phyloP scores from a whole-genome alignment of 179 eudicot species.

The Silene vulgaris region DNA sequence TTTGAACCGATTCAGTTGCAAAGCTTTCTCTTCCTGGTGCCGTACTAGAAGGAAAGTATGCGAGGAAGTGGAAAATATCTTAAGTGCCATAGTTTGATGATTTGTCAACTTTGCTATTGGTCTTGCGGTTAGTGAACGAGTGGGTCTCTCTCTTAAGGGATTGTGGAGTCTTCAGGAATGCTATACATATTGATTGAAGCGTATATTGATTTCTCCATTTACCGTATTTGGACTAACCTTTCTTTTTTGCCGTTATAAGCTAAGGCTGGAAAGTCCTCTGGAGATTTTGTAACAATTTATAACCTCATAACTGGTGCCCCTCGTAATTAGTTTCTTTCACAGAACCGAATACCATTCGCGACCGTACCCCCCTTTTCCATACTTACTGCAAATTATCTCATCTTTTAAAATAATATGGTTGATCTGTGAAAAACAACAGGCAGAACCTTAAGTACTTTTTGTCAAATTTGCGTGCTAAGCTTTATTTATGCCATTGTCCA shows the following conservation, averaged over 20 bases:
- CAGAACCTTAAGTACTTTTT: background rate
- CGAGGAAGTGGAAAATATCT: background rate
- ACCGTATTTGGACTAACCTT: background rate
- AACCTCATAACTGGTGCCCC: background rate
- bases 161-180: background rate
- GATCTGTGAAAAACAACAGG: background rate
- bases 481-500: constrained; percentile 30
- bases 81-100: background rate
- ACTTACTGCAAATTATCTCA: background rate
- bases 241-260: background rate
- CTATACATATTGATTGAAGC: background rate
- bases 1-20: constrained; percentile 12
- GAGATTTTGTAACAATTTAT: constrained; percentile 3
- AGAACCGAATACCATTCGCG: background rate
- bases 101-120: constrained; percentile 11
- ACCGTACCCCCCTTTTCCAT: background rate
- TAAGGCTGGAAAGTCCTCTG: constrained; percentile 8
- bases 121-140: constrained; percentile 9
- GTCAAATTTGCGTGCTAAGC: constrained; percentile 23
- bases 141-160: background rate
- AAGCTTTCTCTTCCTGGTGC: background rate
- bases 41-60: background rate
- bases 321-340: background rate
- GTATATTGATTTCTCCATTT: background rate
- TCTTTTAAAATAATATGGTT: background rate